phyloP scores from a whole-genome alignment of 306 rosid species.

The Vicia villosa region DNA sequence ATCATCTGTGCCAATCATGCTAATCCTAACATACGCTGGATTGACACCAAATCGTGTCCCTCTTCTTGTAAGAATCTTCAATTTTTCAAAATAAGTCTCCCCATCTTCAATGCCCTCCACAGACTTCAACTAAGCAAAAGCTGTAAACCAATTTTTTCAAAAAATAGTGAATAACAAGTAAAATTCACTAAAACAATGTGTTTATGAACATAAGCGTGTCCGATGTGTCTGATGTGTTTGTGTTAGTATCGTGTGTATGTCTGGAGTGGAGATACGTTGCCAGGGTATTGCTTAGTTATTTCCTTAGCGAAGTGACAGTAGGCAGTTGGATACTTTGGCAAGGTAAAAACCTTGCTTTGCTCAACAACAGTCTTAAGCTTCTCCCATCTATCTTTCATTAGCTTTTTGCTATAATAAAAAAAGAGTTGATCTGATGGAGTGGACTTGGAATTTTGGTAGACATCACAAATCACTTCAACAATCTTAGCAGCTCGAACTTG shows the following conservation, averaged over 20 bases:
- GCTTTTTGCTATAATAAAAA: slow-evolving; percentile 44
- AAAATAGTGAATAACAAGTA: background rate
- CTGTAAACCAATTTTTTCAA: slow-evolving; percentile 33
- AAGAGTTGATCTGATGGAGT: slow-evolving; percentile 42
- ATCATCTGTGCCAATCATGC: slow-evolving; percentile 54
- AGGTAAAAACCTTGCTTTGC: slow-evolving; percentile 42
- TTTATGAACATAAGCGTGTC: too few species aligned
- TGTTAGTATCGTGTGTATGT: too few species aligned
- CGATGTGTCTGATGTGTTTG: too few species aligned
- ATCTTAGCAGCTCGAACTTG: slow-evolving; percentile 72
- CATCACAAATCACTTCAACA: slow-evolving; percentile 59
- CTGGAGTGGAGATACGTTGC: slow-evolving; percentile 15
- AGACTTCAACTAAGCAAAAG: slow-evolving; percentile 75
- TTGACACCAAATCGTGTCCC: slow-evolving; percentile 66
- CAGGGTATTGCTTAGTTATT: slow-evolving; percentile 52
- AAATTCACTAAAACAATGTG: background rate
- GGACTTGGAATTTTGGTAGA: slow-evolving; percentile 47
- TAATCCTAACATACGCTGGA: slow-evolving; percentile 51
- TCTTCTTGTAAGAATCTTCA: slow-evolving; percentile 48
- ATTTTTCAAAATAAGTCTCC: slow-evolving; percentile 44
- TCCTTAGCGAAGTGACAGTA: slow-evolving; percentile 59
- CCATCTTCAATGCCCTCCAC: slow-evolving; percentile 53
- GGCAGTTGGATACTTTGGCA: slow-evolving; percentile 41
- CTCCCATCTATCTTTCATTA: slow-evolving; percentile 70
- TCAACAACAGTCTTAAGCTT: slow-evolving; percentile 47